These are phyloP conservation scores for Trebouxia gelatinosa DNA, from an alignment of 163 green algal genomes.

Conservation along the genomic window DNA sequence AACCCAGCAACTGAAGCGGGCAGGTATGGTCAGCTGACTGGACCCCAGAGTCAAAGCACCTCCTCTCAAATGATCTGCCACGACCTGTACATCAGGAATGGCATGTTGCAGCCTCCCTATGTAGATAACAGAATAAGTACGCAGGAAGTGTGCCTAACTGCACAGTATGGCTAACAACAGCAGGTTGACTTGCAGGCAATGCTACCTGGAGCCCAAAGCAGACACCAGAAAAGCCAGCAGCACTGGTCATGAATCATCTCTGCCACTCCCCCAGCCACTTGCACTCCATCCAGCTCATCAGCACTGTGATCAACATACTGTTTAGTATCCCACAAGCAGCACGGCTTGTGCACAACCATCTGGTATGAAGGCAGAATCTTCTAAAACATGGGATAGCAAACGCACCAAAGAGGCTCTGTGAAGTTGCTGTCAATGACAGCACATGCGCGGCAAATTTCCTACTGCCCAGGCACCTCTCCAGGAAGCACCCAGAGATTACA, in stretches of 20 bases:
- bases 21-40: background rate
- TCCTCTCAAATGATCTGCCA: background rate
- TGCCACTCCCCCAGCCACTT: background rate
- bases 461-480: background rate
- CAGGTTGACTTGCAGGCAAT: too few species aligned
- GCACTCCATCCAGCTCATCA: background rate
- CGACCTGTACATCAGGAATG: background rate
- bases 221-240: background rate
- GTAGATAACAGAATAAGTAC: background rate
- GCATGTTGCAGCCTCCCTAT: background rate
- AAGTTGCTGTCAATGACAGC: background rate
- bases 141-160: too few species aligned
- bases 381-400: too few species aligned
- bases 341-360: too few species aligned
- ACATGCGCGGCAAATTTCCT: background rate
- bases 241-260: background rate
- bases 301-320: background rate
- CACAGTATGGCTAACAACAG: too few species aligned
- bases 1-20: background rate
- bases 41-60: background rate
- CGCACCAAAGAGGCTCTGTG: background rate
- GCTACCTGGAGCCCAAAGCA: constrained; percentile 7
- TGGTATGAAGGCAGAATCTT: too few species aligned
- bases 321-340: too few species aligned
- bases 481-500: background rate